Percentiles rank a stretch among this genome's conserved stretches.
phyloP scores from a whole-genome alignment of 306 rosid species.

The Cucumis hystrix region DNA sequence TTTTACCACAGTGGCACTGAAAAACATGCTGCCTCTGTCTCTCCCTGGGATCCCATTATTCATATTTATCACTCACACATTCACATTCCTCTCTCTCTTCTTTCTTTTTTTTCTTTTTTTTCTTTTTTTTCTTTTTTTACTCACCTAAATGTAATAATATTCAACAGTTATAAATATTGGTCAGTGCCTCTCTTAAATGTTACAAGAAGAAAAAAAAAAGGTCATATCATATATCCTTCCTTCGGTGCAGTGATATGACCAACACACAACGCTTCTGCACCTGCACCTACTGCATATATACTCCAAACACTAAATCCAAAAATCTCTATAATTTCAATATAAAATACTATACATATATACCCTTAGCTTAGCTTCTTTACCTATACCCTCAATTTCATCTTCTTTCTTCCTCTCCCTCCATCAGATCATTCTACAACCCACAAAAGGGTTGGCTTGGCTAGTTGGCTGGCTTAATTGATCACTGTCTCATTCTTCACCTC shows the following conservation, averaged over 20 bases:
- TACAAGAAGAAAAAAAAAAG: neutral
- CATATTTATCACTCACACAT: slow-evolving; percentile 30
- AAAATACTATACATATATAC: too few species aligned
- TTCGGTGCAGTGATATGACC: slow-evolving; percentile 13
- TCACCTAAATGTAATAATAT: neutral
- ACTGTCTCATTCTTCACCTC: neutral
- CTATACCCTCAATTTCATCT: neutral
- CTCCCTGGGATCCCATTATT: slow-evolving; percentile 9
- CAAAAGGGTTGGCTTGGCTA: neutral
- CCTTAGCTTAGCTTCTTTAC: too few species aligned
- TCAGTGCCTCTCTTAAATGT: slow-evolving; percentile 26
- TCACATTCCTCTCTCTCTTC: slow-evolving; percentile 1
- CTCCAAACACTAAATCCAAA: slow-evolving; percentile 53
- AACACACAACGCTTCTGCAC: slow-evolving; percentile 14
- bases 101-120: too few species aligned
- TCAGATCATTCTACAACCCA: neutral
- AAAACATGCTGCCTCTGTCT: slow-evolving; percentile 40
- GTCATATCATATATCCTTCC: neutral
- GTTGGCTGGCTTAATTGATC: too few species aligned
- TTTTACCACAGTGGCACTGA: slow-evolving; percentile 70
- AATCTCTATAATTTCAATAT: neutral
- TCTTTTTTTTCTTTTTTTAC: neutral
- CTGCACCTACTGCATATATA: slow-evolving; percentile 8
- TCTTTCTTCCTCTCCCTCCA: neutral
- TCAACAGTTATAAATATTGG: slow-evolving; percentile 7